Evolutionary conservation across 148 eudicot genomes (phyloP).

Genomic region (Mesembryanthemum crystallinum): DNA sequence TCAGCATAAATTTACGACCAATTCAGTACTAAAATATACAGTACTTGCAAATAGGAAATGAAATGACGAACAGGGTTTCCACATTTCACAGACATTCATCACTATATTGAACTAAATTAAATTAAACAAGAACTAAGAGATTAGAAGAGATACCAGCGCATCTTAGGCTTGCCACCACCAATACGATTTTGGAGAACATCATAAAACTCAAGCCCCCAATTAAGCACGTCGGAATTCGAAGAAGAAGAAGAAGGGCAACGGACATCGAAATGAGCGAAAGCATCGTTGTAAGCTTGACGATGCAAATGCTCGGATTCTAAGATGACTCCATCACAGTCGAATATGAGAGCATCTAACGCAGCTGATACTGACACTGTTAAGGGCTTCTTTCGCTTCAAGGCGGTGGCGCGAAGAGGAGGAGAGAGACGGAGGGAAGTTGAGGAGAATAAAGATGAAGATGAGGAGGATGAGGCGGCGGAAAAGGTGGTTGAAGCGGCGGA

Average conservation of each 20-base stretch:
- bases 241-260: slow-evolving; percentile 50
- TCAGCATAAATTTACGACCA: too few species aligned
- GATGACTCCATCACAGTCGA: slow-evolving; percentile 96
- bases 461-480: slow-evolving; percentile 10
- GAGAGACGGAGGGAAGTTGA: slow-evolving; percentile 24
- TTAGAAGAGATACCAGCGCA: slow-evolving; percentile 62
- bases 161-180: slow-evolving; percentile 97
- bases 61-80: not conserved
- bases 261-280: slow-evolving; percentile 74
- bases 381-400: slow-evolving; percentile 13
- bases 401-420: slow-evolving; percentile 24
- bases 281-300: slow-evolving; percentile 92
- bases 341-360: slow-evolving; percentile 64
- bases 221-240: slow-evolving; percentile 38
- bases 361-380: slow-evolving; percentile 30
- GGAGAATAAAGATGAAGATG: slow-evolving; percentile 27
- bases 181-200: slow-evolving; percentile 84
- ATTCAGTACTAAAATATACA: too few species aligned
- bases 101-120: too few species aligned
- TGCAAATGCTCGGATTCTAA: slow-evolving; percentile 90
- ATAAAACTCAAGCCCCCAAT: slow-evolving; percentile 73
- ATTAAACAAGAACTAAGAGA: not conserved
- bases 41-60: not conserved
- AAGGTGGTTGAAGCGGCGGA: not conserved
- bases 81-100: too few species aligned